Base-by-base conservation (phyloP, 2,329 filamentous ascomycete species). In the Beauveria brongniartii region DNA sequence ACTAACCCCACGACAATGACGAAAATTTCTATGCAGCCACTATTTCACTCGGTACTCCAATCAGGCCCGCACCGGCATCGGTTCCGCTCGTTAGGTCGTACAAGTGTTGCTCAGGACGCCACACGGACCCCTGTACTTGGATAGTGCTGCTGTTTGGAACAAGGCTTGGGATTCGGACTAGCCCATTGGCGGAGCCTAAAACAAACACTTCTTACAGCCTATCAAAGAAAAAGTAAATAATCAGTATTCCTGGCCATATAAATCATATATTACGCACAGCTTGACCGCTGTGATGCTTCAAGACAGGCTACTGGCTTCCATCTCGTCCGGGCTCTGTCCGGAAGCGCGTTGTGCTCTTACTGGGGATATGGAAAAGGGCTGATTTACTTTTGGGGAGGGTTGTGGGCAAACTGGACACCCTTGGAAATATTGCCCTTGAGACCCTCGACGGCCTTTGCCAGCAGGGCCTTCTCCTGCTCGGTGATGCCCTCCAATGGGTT, bases 371-470 rank as follows among this genome's bases (percentile, higher is more conserved):
- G 5, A 37, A 48, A 50, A 61, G 68, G 69, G 68, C 62, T 64
- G 70, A 70, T 75, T 90, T 86, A 92, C 90, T 92, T 92, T 85
- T 91, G 86, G 73, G 91, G 89, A 74, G 90, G 86, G 83, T 88
- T 92, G 81, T 90, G 83, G 77, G 88, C 88, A 74, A 97, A 99
- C 73, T 87, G 85, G 73, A 97, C 81, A 73, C 94, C 94, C 86
- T 97, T 97, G 72, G 85, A 79, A 74, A 99, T 96, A 81, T 97
- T 97, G 79, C 85, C 88, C 82, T 92, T 89, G 65, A 97, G 85
- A 67, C 89, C 93, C 69, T 84, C 80, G 73, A 90, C 82, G 74
- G 83, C 85, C 71, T 85, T 87, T 70, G 89, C 81, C 69, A 97
- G 83, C 66, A 97, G 86, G 71, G 83, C 85, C 87, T 96, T 90